phyloP scores from a whole-genome alignment of 345 rosid genomes.

The Citrus sinensis region DNA sequence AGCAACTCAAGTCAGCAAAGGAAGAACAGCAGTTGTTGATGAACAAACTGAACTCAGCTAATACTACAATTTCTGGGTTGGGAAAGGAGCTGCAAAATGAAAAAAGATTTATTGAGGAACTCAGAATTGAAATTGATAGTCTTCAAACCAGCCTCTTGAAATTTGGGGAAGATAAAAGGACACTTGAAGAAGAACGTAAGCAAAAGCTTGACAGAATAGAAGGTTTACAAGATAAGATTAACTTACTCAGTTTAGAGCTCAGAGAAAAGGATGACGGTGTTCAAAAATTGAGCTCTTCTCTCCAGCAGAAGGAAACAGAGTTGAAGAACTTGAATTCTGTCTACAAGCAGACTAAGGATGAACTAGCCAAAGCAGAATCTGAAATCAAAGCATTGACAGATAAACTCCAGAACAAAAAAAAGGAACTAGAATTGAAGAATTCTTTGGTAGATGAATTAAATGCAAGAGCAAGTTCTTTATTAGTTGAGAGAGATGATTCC shows the following conservation, averaged over 20 bases:
- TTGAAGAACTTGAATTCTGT: conserved; percentile 41
- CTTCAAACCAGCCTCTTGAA: conserved; percentile 48
- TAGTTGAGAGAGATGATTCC: conserved; percentile 48
- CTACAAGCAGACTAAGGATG: conserved; percentile 45
- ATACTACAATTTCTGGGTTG: conserved; percentile 48
- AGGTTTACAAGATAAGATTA: conserved; percentile 49
- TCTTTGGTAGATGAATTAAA: conserved; percentile 51
- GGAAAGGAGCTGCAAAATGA: conserved; percentile 74
- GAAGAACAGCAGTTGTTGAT: conserved; percentile 54
- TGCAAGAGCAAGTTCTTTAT: conserved; percentile 42
- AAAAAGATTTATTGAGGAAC: conserved; percentile 49
- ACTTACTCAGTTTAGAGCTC: conserved; percentile 58
- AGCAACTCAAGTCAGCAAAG: conserved; percentile 44
- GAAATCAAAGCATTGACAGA: conserved; percentile 49
- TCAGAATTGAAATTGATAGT: conserved; percentile 46
- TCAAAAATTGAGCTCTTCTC: conserved; percentile 43
- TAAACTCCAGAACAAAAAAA: conserved; percentile 35
- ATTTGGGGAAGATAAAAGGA: conserved; percentile 53
- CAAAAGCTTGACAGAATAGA: conserved; percentile 51
- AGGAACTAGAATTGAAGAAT: conserved; percentile 51
- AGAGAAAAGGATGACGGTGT: conserved; percentile 52
- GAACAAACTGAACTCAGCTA: conserved; percentile 63
- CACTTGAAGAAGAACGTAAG: conserved; percentile 52
- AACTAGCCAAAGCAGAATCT: conserved; percentile 42
- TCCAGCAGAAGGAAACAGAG: conserved; percentile 58